Base-by-base conservation (phyloP, 2,329 filamentous ascomycete genomes). In the Pseudogymnoascus pannorum region DNA sequence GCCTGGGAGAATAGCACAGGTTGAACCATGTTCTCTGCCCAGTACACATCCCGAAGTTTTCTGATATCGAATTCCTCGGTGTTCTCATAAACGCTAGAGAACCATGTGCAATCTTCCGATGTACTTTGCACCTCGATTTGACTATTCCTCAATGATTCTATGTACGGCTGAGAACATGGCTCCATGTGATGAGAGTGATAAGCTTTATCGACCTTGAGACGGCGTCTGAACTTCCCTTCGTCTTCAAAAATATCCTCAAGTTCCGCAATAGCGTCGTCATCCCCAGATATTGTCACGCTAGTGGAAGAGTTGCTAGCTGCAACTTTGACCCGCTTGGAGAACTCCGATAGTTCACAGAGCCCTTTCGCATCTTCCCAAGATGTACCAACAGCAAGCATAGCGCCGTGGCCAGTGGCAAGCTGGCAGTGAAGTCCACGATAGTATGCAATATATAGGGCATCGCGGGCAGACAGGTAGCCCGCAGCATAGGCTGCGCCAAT, bases 361-460 rank as follows among this genome's bases (percentile, higher is more conserved):
- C 5, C 71, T 65, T 67, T 68, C 18, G 40, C 40, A 44, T 44
- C 40, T 57, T 31, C 65, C 66, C 18, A 69, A 67, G 18, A 59
- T 22, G 20, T 40, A 33, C 67, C 82, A 2, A 83, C 79, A 1
- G 82, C 82, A 67, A 83, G 75, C 83, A 85, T 85, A 11, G 76
- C 71, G 0, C 82, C 82, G 8, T 70, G 51, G 31, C 70, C 64
- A 77, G 74, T 66, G 63, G 67, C 48, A 61, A 62, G 24, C 11
- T 36, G 22, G 5, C 20, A 12, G 7, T 48, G 9, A 5, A 48
- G 3, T 22, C 72, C 66, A 54, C 74, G 60, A 60, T 70, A 66
- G 66, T 82, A 84, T 1, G 81, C 81, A 11, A 78, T 72, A 1
- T 74, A 72, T 69, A 72, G 67, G 9, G 75, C 74, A 35, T 72